phyloP scores from a whole-genome alignment of 129 eudicot genomes.

The Chrysanthemum makinoi region DNA sequence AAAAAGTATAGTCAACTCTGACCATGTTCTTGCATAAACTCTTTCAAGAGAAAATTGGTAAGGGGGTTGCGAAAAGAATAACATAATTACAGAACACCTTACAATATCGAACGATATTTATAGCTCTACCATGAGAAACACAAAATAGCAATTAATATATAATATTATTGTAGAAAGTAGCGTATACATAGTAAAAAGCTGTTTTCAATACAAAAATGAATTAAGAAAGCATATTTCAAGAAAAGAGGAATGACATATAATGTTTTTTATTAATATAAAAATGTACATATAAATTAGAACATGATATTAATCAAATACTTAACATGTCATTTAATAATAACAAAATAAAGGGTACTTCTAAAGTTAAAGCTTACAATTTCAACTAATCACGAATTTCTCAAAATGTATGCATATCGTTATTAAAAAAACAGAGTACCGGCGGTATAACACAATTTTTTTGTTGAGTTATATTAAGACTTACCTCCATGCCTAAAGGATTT shows the following conservation, averaged over 20 bases:
- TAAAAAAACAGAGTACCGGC: too few species aligned
- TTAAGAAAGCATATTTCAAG: too few species aligned
- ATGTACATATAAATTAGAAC: too few species aligned
- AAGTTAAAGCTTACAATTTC: neutral
- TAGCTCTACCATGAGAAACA: neutral
- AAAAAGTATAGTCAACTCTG: too few species aligned
- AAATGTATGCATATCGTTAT: too few species aligned
- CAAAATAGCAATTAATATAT: neutral
- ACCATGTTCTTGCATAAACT: too few species aligned
- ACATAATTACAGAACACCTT: neutral
- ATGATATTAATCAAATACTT: neutral
- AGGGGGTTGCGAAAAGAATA: neutral
- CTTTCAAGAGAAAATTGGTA: too few species aligned
- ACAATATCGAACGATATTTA: neutral
- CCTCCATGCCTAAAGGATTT: slow-evolving; percentile 96
- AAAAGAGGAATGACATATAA: too few species aligned
- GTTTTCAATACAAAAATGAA: too few species aligned
- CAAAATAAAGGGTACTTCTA: neutral
- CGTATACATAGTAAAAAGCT: too few species aligned
- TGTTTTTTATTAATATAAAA: too few species aligned
- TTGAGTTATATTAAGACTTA: slow-evolving; percentile 40
- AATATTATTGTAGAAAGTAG: neutral
- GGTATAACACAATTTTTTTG: neutral
- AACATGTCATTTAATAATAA: neutral
- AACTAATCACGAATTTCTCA: neutral